Evolutionary conservation across 768 basidiomycete genomes (phyloP).

Genomic region (Mycena chlorophos): DNA sequence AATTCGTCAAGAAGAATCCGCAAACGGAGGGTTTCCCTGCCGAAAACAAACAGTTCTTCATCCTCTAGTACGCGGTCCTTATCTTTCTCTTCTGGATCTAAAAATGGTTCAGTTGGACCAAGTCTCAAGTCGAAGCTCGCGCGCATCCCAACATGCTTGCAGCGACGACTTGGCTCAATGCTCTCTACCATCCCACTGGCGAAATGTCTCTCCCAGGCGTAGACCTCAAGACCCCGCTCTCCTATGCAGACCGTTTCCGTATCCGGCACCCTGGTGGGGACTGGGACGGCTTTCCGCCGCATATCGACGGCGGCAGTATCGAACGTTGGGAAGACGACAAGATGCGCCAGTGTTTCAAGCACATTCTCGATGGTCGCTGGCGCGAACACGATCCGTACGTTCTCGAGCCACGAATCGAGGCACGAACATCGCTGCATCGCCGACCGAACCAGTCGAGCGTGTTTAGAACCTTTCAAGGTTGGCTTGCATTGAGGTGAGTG

Average conservation of each 20-base stretch:
- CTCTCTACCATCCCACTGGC: slow-evolving; percentile 40
- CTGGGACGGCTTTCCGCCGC: slow-evolving; percentile 41
- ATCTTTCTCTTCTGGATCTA: neutral
- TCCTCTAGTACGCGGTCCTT: slow-evolving; percentile 47
- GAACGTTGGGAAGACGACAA: slow-evolving; percentile 61
- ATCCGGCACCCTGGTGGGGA: slow-evolving; percentile 56
- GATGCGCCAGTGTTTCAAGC: slow-evolving; percentile 49
- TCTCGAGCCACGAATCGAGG: slow-evolving; percentile 49
- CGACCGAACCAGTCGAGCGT: slow-evolving; percentile 42
- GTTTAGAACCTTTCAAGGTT: slow-evolving; percentile 58
- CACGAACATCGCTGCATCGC: slow-evolving; percentile 53
- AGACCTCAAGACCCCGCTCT: slow-evolving; percentile 52
- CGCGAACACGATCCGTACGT: slow-evolving; percentile 56
- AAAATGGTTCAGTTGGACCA: slow-evolving; percentile 26
- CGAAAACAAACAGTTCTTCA: slow-evolving; percentile 59
- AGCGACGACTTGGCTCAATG: slow-evolving; percentile 50
- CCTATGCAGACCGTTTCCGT: slow-evolving; percentile 64
- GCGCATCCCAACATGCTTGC: slow-evolving; percentile 55
- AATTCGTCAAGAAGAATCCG: slow-evolving; percentile 52
- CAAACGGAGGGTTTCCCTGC: slow-evolving; percentile 46
- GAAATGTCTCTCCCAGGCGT: slow-evolving; percentile 40
- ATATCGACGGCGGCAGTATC: slow-evolving; percentile 48
- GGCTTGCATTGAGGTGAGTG: slow-evolving; percentile 53
- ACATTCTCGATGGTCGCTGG: slow-evolving; percentile 55
- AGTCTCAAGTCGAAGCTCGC: slow-evolving; percentile 54